Evolutionary conservation across 2,329 filamentous ascomycete species (phyloP), one percentile per base, ranked within the genome.

Genomic region (Nectriaceae sp.): DNA sequence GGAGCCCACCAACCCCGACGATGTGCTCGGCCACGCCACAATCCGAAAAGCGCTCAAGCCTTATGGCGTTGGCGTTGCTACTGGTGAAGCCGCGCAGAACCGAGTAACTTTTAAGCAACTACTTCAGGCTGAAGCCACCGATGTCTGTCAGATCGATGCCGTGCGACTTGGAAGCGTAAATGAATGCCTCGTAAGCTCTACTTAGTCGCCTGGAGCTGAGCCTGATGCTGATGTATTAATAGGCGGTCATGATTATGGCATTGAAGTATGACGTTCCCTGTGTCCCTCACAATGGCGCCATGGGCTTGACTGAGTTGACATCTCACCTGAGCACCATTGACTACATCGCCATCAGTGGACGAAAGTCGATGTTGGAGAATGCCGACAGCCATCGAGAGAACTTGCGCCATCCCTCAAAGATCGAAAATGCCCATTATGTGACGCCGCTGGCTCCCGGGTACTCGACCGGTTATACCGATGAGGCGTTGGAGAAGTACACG

Each of bases 41-140:
- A 85, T 96, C 61, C 84, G 89, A 42, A 87, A 93, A 53, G 90
- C 90, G 4, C 83, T 96, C 11, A 79, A 80, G 61, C 84, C 88
- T 0, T 76, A 84, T 64, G 82, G 82, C 48, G 89, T 96, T 61
- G 89, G 89, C 49, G 91, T 96, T 4, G 91, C 91, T 6, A 96
- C 91, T 0, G 91, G 91, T 54, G 91, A 96, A 75, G 95, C 95
- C 89, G 94, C 89, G 75, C 91, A 96, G 75, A 96, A 96, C 76
- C 84, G 91, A 31, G 89, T 96, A 56, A 83, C 96, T 62, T 96
- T 96, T 82, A 96, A 96, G 79, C 91, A 96, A 72, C 82, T 96
- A 52, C 80, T 96, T 43, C 82, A 86, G 66, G 77, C 83, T 3
- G 87, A 87, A 42, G 89, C 90, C 51, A 89, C 96, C 60, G 90